These are phyloP conservation scores for Fonsecaea monophora DNA, from an alignment of 2,329 filamentous ascomycete species.

Conservation along the genomic window DNA sequence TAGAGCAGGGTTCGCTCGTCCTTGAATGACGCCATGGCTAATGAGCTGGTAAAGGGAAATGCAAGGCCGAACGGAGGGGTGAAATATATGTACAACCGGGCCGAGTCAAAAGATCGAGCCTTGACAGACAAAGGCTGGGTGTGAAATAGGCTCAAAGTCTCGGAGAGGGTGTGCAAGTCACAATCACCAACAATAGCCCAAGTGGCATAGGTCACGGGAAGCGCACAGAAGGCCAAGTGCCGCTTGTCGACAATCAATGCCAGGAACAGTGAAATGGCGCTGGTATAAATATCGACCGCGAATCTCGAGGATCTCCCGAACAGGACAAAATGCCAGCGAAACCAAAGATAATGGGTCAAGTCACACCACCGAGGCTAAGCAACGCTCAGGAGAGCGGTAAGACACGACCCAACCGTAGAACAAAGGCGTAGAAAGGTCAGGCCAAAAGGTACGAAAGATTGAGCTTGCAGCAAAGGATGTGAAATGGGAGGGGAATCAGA, in stretches of 20 bases:
- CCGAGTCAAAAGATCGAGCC: not conserved
- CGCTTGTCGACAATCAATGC: slow-evolving; percentile 12
- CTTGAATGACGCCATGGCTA: slow-evolving; percentile 19
- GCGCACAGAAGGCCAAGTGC: slow-evolving; percentile 12
- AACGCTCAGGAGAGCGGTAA: slow-evolving; percentile 12
- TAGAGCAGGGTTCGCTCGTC: slow-evolving; percentile 31
- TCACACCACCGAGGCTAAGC: slow-evolving; percentile 21
- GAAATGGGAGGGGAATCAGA: not conserved
- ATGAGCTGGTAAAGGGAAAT: not conserved
- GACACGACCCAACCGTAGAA: slow-evolving; percentile 12
- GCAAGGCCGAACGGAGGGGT: not conserved
- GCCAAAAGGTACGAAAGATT: slow-evolving; percentile 1
- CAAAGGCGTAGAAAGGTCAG: slow-evolving; percentile 7
- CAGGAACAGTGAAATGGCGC: slow-evolving; percentile 14
- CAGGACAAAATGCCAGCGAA: slow-evolving; percentile 24
- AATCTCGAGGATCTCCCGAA: slow-evolving; percentile 25
- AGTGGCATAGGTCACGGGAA: slow-evolving; percentile 13
- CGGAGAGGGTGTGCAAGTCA: not conserved
- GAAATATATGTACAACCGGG: slow-evolving; percentile 12
- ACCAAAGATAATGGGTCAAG: slow-evolving; percentile 23
- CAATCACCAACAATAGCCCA: slow-evolving; percentile 4
- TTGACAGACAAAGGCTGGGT: not conserved
- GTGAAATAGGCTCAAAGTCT: slow-evolving; percentile 11
- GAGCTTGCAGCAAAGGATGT: slow-evolving; percentile 17
- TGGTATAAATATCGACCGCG: slow-evolving; percentile 25